Conservation (phyloP, 352 stramenopile genomes). For the Globisporangium polare region DNA sequence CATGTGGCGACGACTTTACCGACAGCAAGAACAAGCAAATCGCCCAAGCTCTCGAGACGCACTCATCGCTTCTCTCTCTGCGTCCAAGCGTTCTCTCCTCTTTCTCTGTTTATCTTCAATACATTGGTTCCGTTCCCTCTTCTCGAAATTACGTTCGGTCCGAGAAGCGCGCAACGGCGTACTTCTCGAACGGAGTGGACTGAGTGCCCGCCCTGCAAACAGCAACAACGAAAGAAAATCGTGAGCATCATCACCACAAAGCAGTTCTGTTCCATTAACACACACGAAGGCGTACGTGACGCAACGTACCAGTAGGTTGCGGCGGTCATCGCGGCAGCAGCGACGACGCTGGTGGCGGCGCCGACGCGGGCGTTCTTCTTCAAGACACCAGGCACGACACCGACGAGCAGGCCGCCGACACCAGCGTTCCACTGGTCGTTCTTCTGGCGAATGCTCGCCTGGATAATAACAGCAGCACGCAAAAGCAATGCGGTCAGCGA, state of each 20-base stretch:
- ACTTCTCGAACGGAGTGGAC: constrained; percentile 64
- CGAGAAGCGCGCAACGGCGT: constrained; percentile 39
- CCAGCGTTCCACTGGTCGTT: constrained; percentile 65
- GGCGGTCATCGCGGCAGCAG: constrained; percentile 43
- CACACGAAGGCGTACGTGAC: not conserved
- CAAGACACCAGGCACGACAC: constrained; percentile 65
- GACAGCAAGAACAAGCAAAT: not conserved
- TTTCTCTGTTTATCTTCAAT: constrained; percentile 12
- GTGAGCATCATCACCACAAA: not conserved
- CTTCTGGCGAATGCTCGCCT: constrained; percentile 66
- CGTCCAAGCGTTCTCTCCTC: not conserved
- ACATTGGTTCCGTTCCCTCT: not conserved
- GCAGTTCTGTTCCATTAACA: no score
- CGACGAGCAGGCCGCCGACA: constrained; percentile 58
- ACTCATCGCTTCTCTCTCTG: not conserved
- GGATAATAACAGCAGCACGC: not conserved
- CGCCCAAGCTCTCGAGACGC: not conserved
- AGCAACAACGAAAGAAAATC: not conserved
- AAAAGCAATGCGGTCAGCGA: not conserved
- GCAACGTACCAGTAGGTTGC: constrained; percentile 61
- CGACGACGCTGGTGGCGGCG: constrained; percentile 39
- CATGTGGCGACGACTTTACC: constrained; percentile 3
- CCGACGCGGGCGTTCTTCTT: constrained; percentile 74
- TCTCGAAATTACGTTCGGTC: constrained; percentile 41
- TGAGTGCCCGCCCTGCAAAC: constrained; percentile 37